These are phyloP conservation scores for Epichloe coenophiala DNA, from an alignment of 2,329 filamentous ascomycete genomes.

Conservation along the genomic window DNA sequence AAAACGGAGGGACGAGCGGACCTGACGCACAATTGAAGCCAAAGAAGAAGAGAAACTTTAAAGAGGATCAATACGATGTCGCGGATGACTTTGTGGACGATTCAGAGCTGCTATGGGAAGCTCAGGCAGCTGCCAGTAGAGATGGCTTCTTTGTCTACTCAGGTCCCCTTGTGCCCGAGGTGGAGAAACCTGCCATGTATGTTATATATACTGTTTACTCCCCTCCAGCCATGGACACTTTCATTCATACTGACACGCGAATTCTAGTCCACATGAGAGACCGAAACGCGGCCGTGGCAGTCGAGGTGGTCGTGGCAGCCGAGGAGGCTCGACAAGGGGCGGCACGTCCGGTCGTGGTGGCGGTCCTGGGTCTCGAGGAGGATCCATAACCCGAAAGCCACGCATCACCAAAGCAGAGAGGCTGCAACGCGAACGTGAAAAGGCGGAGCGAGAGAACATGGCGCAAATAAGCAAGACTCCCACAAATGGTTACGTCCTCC, in stretches of 20 bases:
- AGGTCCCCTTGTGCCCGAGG: conserved; percentile 77
- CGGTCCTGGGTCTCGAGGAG: conserved; percentile 60
- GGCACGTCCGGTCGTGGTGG: conserved; percentile 31
- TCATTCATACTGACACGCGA: not conserved
- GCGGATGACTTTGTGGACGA: conserved; percentile 84
- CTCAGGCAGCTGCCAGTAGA: conserved; percentile 82
- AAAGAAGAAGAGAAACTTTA: conserved; percentile 69
- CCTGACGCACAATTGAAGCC: conserved; percentile 49
- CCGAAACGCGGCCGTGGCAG: conserved; percentile 53
- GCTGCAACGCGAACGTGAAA: conserved; percentile 67
- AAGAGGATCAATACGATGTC: conserved; percentile 73
- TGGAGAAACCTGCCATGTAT: conserved; percentile 53
- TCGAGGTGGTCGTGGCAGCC: conserved; percentile 38
- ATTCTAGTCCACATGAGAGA: conserved; percentile 52
- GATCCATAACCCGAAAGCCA: conserved; percentile 63
- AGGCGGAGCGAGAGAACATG: conserved; percentile 54
- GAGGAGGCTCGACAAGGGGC: conserved; percentile 49
- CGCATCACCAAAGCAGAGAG: conserved; percentile 79
- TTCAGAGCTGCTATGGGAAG: conserved; percentile 88
- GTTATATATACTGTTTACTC: not conserved
- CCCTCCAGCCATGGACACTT: not conserved
- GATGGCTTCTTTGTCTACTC: conserved; percentile 98
- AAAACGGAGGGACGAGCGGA: conserved; percentile 55
- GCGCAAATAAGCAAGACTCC: conserved; percentile 26
- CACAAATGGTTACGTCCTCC: conserved; percentile 22